Evolutionary conservation across 2,329 filamentous ascomycete species (phyloP).

Genomic region (Colletotrichum echinochloae): DNA sequence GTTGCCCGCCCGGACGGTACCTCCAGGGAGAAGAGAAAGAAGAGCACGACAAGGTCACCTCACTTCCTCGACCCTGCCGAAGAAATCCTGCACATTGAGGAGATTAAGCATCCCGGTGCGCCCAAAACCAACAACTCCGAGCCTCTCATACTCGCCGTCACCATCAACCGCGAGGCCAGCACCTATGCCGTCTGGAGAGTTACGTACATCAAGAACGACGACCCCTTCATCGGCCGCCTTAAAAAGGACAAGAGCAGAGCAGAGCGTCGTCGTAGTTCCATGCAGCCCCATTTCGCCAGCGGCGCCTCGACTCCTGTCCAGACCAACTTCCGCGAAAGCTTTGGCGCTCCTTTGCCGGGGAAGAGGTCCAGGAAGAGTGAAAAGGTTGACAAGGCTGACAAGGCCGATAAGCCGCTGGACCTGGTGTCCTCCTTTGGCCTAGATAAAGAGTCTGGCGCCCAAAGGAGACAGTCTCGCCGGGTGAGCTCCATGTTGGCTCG

Average conservation of each 20-base stretch:
- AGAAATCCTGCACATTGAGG: constrained; percentile 85
- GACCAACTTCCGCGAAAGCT: constrained; percentile 79
- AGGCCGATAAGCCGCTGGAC: constrained; percentile 64
- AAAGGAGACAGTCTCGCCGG: constrained; percentile 75
- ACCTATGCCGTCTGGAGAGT: constrained; percentile 89
- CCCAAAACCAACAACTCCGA: constrained; percentile 52
- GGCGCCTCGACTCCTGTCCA: constrained; percentile 83
- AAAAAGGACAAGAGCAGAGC: constrained; percentile 60
- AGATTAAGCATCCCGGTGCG: constrained; percentile 67
- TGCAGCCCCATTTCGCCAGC: constrained; percentile 77
- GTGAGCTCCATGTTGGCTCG: constrained; percentile 93
- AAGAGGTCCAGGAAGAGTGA: constrained; percentile 66
- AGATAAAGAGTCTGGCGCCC: constrained; percentile 68
- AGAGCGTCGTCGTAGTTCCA: constrained; percentile 69
- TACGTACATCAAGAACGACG: constrained; percentile 78
- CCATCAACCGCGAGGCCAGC: constrained; percentile 80
- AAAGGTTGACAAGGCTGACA: constrained; percentile 53
- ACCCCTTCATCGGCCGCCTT: constrained; percentile 61
- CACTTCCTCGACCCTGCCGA: constrained; percentile 79
- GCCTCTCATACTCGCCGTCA: constrained; percentile 80
- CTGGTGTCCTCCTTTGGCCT: constrained; percentile 79
- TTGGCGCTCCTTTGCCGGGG: constrained; percentile 69
- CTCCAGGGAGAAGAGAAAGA: constrained; percentile 52
- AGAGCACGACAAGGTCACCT: constrained; percentile 55
- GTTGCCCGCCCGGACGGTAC: constrained; percentile 68